Percentiles rank a stretch among this genome's conserved stretches.
Evolutionary conservation across 75 land plant genomes (phyloP).

Genomic region (Cunninghamia lanceolata): DNA sequence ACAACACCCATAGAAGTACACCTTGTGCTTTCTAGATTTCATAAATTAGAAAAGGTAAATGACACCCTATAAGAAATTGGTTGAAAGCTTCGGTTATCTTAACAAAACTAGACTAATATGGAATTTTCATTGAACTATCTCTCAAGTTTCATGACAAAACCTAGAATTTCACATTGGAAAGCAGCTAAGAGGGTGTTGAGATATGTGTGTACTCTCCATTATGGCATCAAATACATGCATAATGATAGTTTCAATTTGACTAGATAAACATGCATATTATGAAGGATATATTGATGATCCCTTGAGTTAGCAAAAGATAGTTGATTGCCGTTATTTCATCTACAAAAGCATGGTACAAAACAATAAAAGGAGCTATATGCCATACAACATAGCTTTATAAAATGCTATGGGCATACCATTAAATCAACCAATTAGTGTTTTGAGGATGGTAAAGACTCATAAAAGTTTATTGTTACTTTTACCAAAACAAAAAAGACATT

Average conservation of each 20-base stretch:
- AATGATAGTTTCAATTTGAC: not conserved
- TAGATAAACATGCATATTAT: not conserved
- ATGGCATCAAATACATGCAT: too few species aligned
- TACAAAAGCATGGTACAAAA: too few species aligned
- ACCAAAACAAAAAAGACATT: too few species aligned
- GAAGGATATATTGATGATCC: not conserved
- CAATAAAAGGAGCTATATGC: not conserved
- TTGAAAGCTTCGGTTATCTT: not conserved
- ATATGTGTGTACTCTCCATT: not conserved
- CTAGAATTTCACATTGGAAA: too few species aligned
- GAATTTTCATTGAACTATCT: not conserved
- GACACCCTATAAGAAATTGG: not conserved
- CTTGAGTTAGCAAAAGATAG: too few species aligned
- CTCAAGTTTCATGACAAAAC: not conserved
- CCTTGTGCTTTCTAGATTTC: not conserved
- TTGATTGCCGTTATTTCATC: not conserved
- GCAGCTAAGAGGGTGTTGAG: not conserved
- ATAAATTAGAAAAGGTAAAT: not conserved
- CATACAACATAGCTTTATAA: not conserved
- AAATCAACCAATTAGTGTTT: too few species aligned
- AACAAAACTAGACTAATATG: too few species aligned
- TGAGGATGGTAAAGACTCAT: not conserved
- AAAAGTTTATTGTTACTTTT: too few species aligned
- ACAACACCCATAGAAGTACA: not conserved
- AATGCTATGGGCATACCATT: too few species aligned